Evolutionary conservation across 208 protist species (phyloP), one percentile per base, ranked within the genome.

Genomic region (Trypanosoma avium): DNA sequence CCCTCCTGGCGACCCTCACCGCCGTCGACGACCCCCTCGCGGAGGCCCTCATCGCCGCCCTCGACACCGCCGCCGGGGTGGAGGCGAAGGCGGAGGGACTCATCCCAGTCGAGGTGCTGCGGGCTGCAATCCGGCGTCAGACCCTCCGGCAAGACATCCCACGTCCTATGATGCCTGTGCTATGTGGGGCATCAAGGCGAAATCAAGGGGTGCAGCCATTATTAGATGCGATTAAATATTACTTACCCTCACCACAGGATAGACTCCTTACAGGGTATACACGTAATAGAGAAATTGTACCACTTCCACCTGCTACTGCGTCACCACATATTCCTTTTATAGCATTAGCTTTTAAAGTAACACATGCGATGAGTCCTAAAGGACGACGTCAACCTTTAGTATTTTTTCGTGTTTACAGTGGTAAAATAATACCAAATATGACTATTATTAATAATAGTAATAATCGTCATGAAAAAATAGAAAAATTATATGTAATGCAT

Each of bases 291-390:
- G 21, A 74, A 3, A 59, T 76, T 1, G 81, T 84, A 0, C 49
- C 75, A 7, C 71, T 91, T 8, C 85, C 79, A 3, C 70, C 80
- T 6, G 71, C 71, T 9, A 78, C 69, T 3, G 46, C 56, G 4
- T 32, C 57, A 9, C 57, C 72, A 13, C 71, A 74, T 10, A 76
- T 73, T 54, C 77, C 92, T 42, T 87, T 85, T 2, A 66, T 93
- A 27, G 94, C 93, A 10, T 69, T 98, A 15, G 95, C 86, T 36
- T 98, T 97, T 74, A 98, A 98, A 82, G 95, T 98, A 13, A 91
- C 40, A 62, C 85, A 96, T 66, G 53, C 73, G 9, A 67, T 76
- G 19, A 57, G 77, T 26, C 77, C 82, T 17, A 95, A 85, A 59
- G 87, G 78, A 45, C 70, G 61, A 61, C 81, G 90, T 8, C 78